Percentiles rank a stretch among this genome's conserved stretches.
Evolutionary conservation across 176 grass and related monocot species (phyloP).

Genomic region (Triticum turgidum): DNA sequence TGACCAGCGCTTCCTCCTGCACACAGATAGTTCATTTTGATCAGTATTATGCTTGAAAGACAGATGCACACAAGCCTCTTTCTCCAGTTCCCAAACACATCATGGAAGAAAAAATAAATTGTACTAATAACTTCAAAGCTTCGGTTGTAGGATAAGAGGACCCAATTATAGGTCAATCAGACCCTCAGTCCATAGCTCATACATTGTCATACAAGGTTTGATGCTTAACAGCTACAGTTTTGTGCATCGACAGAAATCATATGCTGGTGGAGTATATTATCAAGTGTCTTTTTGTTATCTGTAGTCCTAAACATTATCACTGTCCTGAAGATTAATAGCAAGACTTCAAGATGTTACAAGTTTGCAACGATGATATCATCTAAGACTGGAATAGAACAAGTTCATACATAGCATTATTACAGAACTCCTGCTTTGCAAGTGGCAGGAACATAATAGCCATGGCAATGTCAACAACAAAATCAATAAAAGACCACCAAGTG

Average conservation of each 20-base stretch:
- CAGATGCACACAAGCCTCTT: background rate
- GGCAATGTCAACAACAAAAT: background rate
- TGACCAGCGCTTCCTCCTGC: slow-evolving; percentile 64
- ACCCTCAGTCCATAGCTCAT: background rate
- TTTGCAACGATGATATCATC: background rate
- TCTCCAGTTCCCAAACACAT: slow-evolving; percentile 7
- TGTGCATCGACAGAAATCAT: background rate
- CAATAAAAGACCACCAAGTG: slow-evolving; percentile 16
- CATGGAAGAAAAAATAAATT: background rate
- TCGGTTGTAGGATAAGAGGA: slow-evolving; percentile 18
- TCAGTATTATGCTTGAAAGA: slow-evolving; percentile 35
- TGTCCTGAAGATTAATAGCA: slow-evolving; percentile 18
- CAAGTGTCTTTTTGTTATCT: background rate
- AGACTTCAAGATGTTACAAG: background rate
- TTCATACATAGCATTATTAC: background rate
- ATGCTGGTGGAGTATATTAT: slow-evolving; percentile 20
- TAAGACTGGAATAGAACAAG: background rate
- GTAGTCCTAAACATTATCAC: background rate
- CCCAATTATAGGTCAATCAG: background rate
- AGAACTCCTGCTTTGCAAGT: background rate
- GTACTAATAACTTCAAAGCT: background rate
- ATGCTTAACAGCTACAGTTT: background rate
- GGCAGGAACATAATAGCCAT: slow-evolving; percentile 11
- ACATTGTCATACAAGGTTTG: background rate
- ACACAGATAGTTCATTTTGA: slow-evolving; percentile 19